Base-by-base conservation (phyloP, 768 basidiomycete genomes). In the Hortiboletus campestris region DNA sequence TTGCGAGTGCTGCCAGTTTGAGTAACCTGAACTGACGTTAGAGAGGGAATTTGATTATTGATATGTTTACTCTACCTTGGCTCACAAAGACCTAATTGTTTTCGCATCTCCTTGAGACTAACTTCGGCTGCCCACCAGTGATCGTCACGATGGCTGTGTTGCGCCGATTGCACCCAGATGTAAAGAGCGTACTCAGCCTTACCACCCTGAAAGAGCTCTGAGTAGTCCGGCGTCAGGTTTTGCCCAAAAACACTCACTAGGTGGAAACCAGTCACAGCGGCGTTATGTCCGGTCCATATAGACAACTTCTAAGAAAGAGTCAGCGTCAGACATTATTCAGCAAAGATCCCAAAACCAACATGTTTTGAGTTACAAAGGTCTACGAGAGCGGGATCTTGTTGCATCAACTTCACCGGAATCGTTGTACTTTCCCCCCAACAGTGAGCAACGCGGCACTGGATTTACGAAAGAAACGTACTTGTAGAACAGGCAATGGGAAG, bases 361-460 rank as follows among this genome's bases (percentile, higher is more conserved):
- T 53, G 38, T 16, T 48, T 47, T 6, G 58, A 52, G n/a, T 6
- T 42, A 46, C 65, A 74, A 29, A 80, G 52, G n/a, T 56, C 58
- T 16, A 62, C 59, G 3, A 82, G 70, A 25, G 74, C 66, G 4
- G 73, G 67, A 54, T 84, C 78, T 40, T 68, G 64, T 51, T 70
- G 61, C 56, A 84, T 76, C 19, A 63, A 51, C 25, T 70, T 63
- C 49, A 72, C 70, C 1, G 80, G 74, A 11, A 84, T 61, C 3
- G 70, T 76, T 0, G 77, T 70, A 46, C 80, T 81, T 34, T 50
- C 46, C 39, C 17, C 28, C 44, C n/a, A 34, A 36, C 2, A 19
- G 42, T 55, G 40, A 55, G 36, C 16, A 35, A 44, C 41, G 29
- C 25, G 55, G 38, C 14, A 13, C 9, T 14, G 47, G 44, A 17